Evolutionary conservation across 164 flowering plant species (phyloP), one percentile per base, ranked within the genome.

Genomic region (Piper betle): DNA sequence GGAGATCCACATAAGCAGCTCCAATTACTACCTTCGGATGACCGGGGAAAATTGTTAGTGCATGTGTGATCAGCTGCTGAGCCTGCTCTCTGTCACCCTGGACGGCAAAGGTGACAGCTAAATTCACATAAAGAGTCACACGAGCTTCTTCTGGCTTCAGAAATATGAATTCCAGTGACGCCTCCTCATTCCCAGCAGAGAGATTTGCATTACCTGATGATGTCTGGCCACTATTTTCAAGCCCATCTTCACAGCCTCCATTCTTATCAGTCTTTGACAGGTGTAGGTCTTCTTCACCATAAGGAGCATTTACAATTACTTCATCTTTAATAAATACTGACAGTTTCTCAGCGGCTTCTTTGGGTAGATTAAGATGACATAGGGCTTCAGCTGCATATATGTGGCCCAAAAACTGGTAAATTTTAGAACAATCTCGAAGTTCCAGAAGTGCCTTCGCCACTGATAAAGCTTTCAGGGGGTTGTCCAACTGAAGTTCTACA

Each of bases 331-430:
- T 43, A 62, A 85, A 90, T 5, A 33, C 63, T 11, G 71, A 72
- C 73, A 93, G 72, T 72, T 81, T 84, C 52, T 81, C 91, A 10
- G 87, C 84, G 59, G 97, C 99, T 74, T 93, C 96, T 58, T 81
- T 79, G 3, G 81, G 84, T 68, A 78, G 78, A 64, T 82, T 82
- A 43, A 93, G 79, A 61, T 75, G 64, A 79, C 96, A 87, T 6
- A 89, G 78, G 17, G 98, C 93, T 74, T 90, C 98, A 0, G 97
- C 96, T 59, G 92, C 96, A 78, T 84, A 90, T n/a, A 84, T 66
- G 69, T 73, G 87, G 40, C 84, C 94, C 17, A 87, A 66, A 69
- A 83, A 93, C 3, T 71, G 19, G 68, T 75, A 83, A 60, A 83
- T 72, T 66, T 67, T 83, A 11, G 92, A 82, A 74, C 92, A 81